Evolutionary conservation across 768 basidiomycete genomes (phyloP).

Genomic region (Rhizopogon salebrosus): DNA sequence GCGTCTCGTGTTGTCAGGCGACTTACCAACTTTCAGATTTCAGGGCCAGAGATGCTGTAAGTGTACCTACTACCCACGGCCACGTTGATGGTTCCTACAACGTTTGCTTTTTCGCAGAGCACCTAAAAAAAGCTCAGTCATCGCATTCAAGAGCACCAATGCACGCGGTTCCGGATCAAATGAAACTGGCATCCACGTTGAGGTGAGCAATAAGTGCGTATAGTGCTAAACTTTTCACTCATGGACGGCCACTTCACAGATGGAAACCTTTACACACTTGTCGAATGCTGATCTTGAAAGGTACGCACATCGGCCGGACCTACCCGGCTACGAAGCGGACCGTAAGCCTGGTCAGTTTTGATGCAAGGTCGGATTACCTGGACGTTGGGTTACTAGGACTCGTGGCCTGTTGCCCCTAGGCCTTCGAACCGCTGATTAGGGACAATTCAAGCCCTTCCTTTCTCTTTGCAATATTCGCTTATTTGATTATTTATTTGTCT

Average conservation of each 20-base stretch:
- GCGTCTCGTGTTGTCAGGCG: slow-evolving; percentile 58
- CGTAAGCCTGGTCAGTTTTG: background rate
- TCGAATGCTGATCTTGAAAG: background rate
- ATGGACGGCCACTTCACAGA: slow-evolving; percentile 12
- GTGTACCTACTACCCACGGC: slow-evolving; percentile 1
- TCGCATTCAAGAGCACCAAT: slow-evolving; percentile 10
- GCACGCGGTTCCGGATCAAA: background rate
- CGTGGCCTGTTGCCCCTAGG: too few relatives aligned
- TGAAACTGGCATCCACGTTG: slow-evolving; percentile 26
- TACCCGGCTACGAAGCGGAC: background rate
- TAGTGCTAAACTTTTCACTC: background rate
- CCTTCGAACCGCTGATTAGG: too few relatives aligned
- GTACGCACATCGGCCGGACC: background rate
- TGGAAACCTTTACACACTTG: slow-evolving; percentile 23
- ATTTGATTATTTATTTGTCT: too few relatives aligned
- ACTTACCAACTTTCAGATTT: slow-evolving; percentile 42
- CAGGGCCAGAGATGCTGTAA: slow-evolving; percentile 25
- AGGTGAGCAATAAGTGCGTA: slow-evolving; percentile 18
- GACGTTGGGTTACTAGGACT: background rate
- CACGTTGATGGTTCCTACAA: background rate
- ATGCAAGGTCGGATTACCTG: background rate
- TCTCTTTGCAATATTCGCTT: too few relatives aligned
- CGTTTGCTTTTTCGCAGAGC: slow-evolving; percentile 5
- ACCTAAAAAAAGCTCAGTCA: slow-evolving; percentile 16
- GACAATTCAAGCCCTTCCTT: too few relatives aligned